These are phyloP conservation scores for Blastobotrys aristatus DNA, from an alignment of 1,139 yeast genomes.

Conservation along the genomic window DNA sequence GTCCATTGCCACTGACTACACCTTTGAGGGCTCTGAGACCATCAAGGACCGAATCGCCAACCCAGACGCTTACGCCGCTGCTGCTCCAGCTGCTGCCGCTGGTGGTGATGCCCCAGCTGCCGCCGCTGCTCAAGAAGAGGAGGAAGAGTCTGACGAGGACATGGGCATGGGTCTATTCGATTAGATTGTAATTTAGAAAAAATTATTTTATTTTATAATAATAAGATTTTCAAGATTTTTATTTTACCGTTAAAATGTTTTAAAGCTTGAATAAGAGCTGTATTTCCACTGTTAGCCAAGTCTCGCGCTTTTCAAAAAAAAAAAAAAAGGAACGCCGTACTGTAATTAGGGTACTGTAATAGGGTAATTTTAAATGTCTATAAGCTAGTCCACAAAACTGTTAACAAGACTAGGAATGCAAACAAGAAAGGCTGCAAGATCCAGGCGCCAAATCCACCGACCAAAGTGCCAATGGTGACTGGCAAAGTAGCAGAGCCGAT, in stretches of 20 bases:
- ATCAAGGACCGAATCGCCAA: constrained; percentile 99
- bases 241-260: background rate
- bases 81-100: constrained; percentile 54
- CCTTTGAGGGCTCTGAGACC: constrained; percentile 98
- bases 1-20: constrained; percentile 97
- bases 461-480: constrained; percentile 51
- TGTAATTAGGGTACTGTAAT: background rate
- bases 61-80: constrained; percentile 90
- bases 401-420: constrained; percentile 17
- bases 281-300: too few relatives aligned
- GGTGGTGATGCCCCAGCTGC: constrained; percentile 64
- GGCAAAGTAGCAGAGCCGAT: constrained; percentile 71
- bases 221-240: background rate
- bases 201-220: background rate
- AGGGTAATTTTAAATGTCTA: background rate
- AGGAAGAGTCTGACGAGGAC: constrained; percentile 33
- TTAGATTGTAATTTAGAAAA: constrained; percentile 21
- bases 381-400: constrained; percentile 14
- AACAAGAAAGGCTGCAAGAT: constrained; percentile 19
- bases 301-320: too few relatives aligned
- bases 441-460: constrained; percentile 25
- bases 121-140: constrained; percentile 34
- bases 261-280: too few relatives aligned
- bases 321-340: too few relatives aligned
- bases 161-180: constrained; percentile 40